Evolutionary conservation across 148 eudicot genomes (phyloP).

Genomic region (Cornus controversa): DNA sequence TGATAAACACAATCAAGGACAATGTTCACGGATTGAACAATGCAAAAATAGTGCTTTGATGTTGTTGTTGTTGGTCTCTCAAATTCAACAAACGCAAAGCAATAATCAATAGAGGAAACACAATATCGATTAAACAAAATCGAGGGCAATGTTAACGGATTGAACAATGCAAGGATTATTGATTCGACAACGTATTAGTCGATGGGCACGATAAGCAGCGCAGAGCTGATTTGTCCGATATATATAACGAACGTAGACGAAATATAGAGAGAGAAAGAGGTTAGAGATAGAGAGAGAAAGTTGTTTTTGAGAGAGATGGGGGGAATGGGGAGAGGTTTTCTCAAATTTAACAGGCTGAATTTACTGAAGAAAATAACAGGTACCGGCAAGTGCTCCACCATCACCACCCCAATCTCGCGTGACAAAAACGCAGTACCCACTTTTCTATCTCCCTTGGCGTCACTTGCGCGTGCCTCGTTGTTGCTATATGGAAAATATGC

Average conservation of each 20-base stretch:
- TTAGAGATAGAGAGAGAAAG: neutral
- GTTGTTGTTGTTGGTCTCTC: too few relatives aligned
- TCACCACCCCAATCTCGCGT: neutral
- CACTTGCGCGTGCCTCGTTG: neutral
- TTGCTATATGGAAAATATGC: too few relatives aligned
- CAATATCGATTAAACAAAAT: too few relatives aligned
- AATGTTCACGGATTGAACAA: too few relatives aligned
- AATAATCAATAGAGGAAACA: too few relatives aligned
- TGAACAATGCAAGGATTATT: neutral
- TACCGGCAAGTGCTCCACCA: neutral
- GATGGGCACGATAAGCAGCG: neutral
- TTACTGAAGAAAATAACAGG: neutral
- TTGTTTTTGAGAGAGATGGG: neutral
- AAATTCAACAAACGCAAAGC: too few relatives aligned
- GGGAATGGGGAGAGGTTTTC: neutral
- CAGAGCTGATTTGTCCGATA: neutral
- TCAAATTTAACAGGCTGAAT: too few relatives aligned
- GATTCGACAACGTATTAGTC: neutral
- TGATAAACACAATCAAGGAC: too few relatives aligned
- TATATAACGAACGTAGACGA: neutral
- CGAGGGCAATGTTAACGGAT: neutral
- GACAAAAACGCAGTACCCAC: neutral
- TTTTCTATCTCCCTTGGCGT: neutral
- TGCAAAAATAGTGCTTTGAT: too few relatives aligned
- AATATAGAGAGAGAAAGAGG: neutral